Base-by-base conservation (phyloP, 106 monocot species). In the Gastrodia elata region DNA sequence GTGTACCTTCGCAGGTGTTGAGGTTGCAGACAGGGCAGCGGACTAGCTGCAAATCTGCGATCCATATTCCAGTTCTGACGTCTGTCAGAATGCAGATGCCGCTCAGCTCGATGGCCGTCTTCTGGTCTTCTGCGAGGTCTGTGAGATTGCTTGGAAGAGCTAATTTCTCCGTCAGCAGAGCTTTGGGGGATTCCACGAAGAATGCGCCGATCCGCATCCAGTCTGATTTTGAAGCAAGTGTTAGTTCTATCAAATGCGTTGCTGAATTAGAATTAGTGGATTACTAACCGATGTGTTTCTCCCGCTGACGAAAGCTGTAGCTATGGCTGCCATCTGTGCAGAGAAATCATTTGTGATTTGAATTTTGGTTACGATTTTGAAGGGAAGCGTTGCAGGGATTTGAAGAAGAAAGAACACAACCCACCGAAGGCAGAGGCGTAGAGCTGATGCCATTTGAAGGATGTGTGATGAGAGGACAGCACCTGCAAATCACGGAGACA, bases 131-230 rank as follows among this genome's bases (percentile, higher is more conserved):
- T 18, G 64, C 74, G 10, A 65, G 16, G 52, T 69, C 44, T 8
- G 71, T 72, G 4, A 90, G 27, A 18, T 39, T 80, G 38, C 36
- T 75, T 16, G 86, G 89, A 15, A 71, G 2, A 6, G 37, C 36
- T 0, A 90, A 80, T 22, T 75, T 79, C 75, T 90, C 89, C 30
- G 61, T 77, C 36, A 90, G 77, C 71, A 90, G 22, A 4, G 89
- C 89, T 22, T 39, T 30, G 1, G 82, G 74, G 1, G 89, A 84
- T 0, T 90, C 84, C 39, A 90, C 75, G 72, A 42, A 84, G 82
- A 86, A 90, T 5, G 89, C 89, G 0, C 89, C 89, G 24, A 90
- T 90, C 40, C 89, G 75, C 86, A 90, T 86, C 89, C 89, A 89
- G 76, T 89, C 86, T 89, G 24, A 64, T 39, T 69, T 35, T 8